Evolutionary conservation across 371 early-diverging fungal genomes (phyloP), one percentile per base, ranked within the genome.

Genomic region (Syncephalastrum contaminatum): DNA sequence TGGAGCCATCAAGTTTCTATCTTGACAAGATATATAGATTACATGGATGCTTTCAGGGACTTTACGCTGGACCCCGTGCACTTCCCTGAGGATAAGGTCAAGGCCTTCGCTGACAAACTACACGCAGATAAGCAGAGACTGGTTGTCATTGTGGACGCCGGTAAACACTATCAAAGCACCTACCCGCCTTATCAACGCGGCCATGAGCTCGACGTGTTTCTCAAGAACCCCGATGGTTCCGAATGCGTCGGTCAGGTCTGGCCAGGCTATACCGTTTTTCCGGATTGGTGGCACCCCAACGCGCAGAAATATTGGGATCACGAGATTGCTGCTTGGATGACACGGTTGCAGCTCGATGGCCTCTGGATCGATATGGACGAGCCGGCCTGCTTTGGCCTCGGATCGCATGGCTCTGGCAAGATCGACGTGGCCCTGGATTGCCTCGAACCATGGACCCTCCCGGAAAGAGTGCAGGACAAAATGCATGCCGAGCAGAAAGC

Each of bases 301-400:
- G 59, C 48, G 14, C 43, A 22, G 4, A 7, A 41, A 27, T 54
- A 52, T 18, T 59, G 64, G 64, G 42, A 51, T 16, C 43, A 64
- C 24, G 59, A 59, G 10, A 48, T 59, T 4, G 56, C 19, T 10
- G 43, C 30, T 15, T 64, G 52, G 39, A 39, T 64, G 51, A 22
- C 42, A 7, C 36, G 41, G 6, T 21, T 64, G 13, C 36, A 48
- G 1, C 47, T 64, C 14, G 64, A 64, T 51, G 64, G 64, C 56
- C 55, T 83, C 0, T 88, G 88, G 88, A 86, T 86, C 55, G 88
- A 88, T 53, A 88, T 88, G 88, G 87, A 88, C 58, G 88, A 88
- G 58, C 85, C 87, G 0, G 67, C 85, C 1, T 72, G 77, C 22
- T 89, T 88, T 58, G 60, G 65, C 39, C 20, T 60, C 15, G 65